Base-by-base conservation (phyloP, 2,329 filamentous ascomycete genomes). In the Xylaria sp. region DNA sequence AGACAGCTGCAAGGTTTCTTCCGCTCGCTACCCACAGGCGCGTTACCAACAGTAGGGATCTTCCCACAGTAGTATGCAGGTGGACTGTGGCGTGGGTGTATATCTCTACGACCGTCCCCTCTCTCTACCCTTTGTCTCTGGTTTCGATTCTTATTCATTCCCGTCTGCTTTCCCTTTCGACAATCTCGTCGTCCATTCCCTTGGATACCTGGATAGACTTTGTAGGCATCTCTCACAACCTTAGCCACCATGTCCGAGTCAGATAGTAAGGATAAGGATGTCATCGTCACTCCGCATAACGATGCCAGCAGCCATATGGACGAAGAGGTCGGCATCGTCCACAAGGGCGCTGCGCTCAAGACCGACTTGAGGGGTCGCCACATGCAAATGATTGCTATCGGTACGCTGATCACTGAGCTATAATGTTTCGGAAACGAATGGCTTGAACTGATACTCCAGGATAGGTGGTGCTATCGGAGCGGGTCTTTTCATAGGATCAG, bases 401-500 rank as follows among this genome's bases (percentile, higher is more conserved):
- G 81, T 82, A 75, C 55, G 79, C 37, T 27, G 27, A 47, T 58
- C 32, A 13, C 32, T 42, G 16, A 40, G 23, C 18, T 9, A 9
- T 29, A 50, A 5, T 25, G 42, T 6, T 12, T 16, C n/a, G 4
- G 23, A 9, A 4, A 3, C 9, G n/a, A 2, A 50, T 40, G 53
- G 40, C 18, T 23, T 35, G 44, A 44, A 53, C 66, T 65, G 27
- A 70, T 47, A 54, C 29, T 29, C n/a, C 12, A 29, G 18, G 35
- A 64, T 44, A 82, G 81, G 81, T 62, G 82, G 82, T 75, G 80
- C 82, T 16, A 83, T 84, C 57, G 82, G 82, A 66, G 82, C 82
- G 71, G 91, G 91, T 82, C 84, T 93, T 10, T 93, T 93, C 78
- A 89, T 93, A 67, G 87, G 90, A 57, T 90, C 90, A 2, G 90